Evolutionary conservation across 371 early-diverging fungal species (phyloP), one percentile per base, ranked within the genome.

Genomic region (Fennellomyces sp.): DNA sequence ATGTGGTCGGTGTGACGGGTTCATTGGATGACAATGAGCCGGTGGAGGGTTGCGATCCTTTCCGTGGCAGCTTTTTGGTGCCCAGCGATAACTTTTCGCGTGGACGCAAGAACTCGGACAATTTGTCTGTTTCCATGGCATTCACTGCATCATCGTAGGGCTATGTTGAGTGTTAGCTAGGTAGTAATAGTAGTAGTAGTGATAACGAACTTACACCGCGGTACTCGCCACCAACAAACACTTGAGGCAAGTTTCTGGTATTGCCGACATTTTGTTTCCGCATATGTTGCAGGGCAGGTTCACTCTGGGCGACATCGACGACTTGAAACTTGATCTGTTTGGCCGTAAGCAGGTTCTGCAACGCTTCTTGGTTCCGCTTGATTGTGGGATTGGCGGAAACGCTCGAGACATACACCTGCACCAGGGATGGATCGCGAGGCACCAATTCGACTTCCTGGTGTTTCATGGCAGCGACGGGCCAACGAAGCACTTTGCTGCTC

Each of bases 151-250:
- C 66, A 28, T 60, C 66, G 29, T 54, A 51, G 52, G 61, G 66
- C 64, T 64, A 64, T 29, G 47, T 35, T 3, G 8, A 54, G 11
- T 38, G 54, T 55, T 2, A 41, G 25, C 3, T 23, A 21, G 15
- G 25, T 35, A 41, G 13, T 48, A 21, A 58, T 19, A 2, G 7
- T 36, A 41, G 19, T 17, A 26, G 15, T 25, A 23, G 26, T 1
- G 11, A 47, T 13, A 15, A n/a, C 13, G 1, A 15, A 64, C 71
- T 68, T 63, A 75, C 76, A 19, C 73, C 72, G 27, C 68, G 64
- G 56, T 69, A 77, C 35, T 63, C 60, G 15, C 77, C 77, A 31
- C 77, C 77, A n/a, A 77, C 71, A 63, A 77, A 77, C 23, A 77
- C 61, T 29, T 69, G 71, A 26, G 77, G 77, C 23, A 77, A 55